Evolutionary conservation across 495 filamentous ascomycete genomes (phyloP), one percentile per base, ranked within the genome.

Genomic region (Penicillium verhagenii): DNA sequence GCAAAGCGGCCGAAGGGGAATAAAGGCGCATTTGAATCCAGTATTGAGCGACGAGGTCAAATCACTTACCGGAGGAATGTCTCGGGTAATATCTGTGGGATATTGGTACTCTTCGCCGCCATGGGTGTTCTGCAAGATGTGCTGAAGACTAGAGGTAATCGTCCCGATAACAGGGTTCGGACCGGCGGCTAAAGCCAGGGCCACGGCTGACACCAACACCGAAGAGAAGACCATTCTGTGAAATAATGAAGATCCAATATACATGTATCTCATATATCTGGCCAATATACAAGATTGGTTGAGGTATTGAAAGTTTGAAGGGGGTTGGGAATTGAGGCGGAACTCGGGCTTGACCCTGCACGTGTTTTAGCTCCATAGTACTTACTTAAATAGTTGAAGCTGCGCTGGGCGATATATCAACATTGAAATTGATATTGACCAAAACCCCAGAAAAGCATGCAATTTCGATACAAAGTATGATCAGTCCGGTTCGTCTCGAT

Each of bases 21-120:
- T 0, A 38, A 24, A 38, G 26, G 33, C 11, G 20, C 16, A 25
- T 25, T 18, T 16, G n/a, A 31, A 6, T 14, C 19, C 19, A 31
- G n/a, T 21, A n/a, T 5, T 28, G 7, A 48, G 48, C 33, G 8
- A 26, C 16, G 26, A 59, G 13, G 21, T 29, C 24, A 21, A 10
- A 19, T 13, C 38, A 71, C 72, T 67, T 54, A 77, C 74, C 25
- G 77, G 74, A 35, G 74, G 50, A 37, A 80, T 66, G 29, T 68
- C 74, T 42, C 72, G 68, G 1, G 75, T 79, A 3, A 79, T 59
- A 58, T 76, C 73, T 0, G 76, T 79, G 7, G 76, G 77, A 53
- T 79, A 80, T 14, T 62, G 64, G 64, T 72, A 78, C 13, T 68
- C 72, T 26, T 61, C 54, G 57, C 71, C 69, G 23, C 61, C 56